Conservation (phyloP, 1,139 yeast genomes). For the Pichia norvegensis region DNA sequence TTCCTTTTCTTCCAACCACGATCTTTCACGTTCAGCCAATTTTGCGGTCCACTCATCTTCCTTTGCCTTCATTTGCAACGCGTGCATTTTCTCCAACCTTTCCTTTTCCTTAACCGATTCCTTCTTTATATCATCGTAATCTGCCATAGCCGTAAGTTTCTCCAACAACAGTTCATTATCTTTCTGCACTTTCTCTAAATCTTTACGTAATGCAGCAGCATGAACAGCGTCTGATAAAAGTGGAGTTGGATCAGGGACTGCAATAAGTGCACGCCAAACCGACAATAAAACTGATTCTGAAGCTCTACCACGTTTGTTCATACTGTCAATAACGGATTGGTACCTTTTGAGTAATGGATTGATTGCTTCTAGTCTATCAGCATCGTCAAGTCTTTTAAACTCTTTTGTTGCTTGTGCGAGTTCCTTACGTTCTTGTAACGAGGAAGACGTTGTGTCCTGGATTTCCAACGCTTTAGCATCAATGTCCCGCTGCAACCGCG, state of each 20-base stretch:
- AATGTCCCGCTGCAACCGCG: slow-evolving; percentile 57
- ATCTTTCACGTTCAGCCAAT: slow-evolving; percentile 54
- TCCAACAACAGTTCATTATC: slow-evolving; percentile 54
- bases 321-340: slow-evolving; percentile 78
- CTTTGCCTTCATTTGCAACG: slow-evolving; percentile 38
- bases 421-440: slow-evolving; percentile 62
- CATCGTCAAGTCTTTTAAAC: slow-evolving; percentile 64
- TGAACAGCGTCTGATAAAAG: slow-evolving; percentile 65
- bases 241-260: slow-evolving; percentile 91
- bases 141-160: slow-evolving; percentile 59
- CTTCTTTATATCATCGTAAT: slow-evolving; percentile 67
- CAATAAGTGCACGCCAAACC: slow-evolving; percentile 67
- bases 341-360: slow-evolving; percentile 68
- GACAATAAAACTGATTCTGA: slow-evolving; percentile 70
- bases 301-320: slow-evolving; percentile 69
- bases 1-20: slow-evolving; percentile 46
- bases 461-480: slow-evolving; percentile 72
- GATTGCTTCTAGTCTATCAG: slow-evolving; percentile 56
- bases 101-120: slow-evolving; percentile 46
- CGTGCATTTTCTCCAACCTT: slow-evolving; percentile 28
- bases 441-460: slow-evolving; percentile 59
- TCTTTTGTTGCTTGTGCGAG: slow-evolving; percentile 77
- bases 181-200: slow-evolving; percentile 42
- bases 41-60: slow-evolving; percentile 55
- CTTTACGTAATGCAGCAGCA: slow-evolving; percentile 42